Base-by-base conservation (phyloP, 805 yeast species). In the Teunomyces atbi region DNA sequence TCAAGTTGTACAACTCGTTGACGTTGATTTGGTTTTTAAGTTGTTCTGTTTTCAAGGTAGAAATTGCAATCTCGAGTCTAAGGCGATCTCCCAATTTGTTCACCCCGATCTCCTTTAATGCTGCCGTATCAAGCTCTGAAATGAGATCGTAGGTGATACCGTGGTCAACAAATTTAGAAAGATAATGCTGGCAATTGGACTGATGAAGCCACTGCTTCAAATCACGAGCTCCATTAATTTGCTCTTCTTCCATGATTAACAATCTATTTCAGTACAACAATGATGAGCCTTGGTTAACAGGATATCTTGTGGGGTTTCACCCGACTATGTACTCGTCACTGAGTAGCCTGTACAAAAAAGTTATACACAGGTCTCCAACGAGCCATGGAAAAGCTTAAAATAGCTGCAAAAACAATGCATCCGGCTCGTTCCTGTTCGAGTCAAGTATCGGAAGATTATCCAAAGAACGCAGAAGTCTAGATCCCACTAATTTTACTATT, bases 61-160 rank as follows among this genome's bases (percentile, higher is more conserved):
- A 69, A 3, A 87, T 72, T 16, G 84, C 83, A 12, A 79, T 69
- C 56, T 84, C 80, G 8, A 92, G 64, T 23, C 85, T 71, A 16
- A 92, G 71, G 21, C 97, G 70, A 62, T 94, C 98, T 1, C 98
- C 97, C 12, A 92, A 79, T 52, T 81, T 84, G n/a, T 56, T 51
- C 8, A 92, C 64, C 0, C 96, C 96, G 8, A 94, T 60, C 46
- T 85, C 94, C 41, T 76, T 78, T 46, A 92, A 73, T 0, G 89
- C 79, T 5, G 66, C 71, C 36, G 77, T 72, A 56, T 88, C 96
- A 37, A 83, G 66, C 48, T 81, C 84, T 4, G 80, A 68, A 6
- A 85, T 53, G 5, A 84, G 64, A 44, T 82, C 86, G 18, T 72
- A 68, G 0, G 82, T 74, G 51, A 85, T 76, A 19, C 78, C 84